A percentile compares a stretch with the other conserved stretches of the same genome.
Evolutionary conservation across 1,139 yeast genomes (phyloP).

Genomic region (Tardiomyces digboiensis): DNA sequence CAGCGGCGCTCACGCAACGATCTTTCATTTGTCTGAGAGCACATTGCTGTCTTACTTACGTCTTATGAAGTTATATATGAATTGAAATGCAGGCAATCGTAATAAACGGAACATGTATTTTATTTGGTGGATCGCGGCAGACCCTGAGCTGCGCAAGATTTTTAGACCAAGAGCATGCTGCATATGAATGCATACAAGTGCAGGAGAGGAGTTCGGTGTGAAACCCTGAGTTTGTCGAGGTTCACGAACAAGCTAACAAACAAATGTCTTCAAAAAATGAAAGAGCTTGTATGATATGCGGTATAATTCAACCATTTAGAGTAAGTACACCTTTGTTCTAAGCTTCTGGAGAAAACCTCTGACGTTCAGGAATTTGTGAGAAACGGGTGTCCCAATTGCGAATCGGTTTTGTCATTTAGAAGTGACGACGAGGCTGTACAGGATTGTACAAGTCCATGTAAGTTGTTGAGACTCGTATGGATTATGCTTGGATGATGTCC

Average conservation of each 20-base stretch:
- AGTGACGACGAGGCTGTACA: conserved; percentile 80
- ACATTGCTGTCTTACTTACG: too few relatives aligned
- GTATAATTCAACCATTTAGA: conserved; percentile 70
- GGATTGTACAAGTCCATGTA: conserved; percentile 86
- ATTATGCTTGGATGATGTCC: not conserved
- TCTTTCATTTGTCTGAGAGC: not conserved
- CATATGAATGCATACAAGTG: too few relatives aligned
- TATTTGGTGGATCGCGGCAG: too few relatives aligned
- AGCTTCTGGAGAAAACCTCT: not conserved
- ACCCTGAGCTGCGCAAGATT: too few relatives aligned
- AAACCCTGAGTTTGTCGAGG: not conserved
- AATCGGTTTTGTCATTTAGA: conserved; percentile 66
- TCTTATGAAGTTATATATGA: too few relatives aligned
- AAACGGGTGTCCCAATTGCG: conserved; percentile 97
- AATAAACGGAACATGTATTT: too few relatives aligned
- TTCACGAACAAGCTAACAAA: not conserved
- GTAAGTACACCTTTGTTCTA: conserved; percentile 22
- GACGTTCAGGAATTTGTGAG: conserved; percentile 51
- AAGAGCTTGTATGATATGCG: conserved; percentile 97
- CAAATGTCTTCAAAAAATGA: conserved; percentile 60
- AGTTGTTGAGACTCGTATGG: too few relatives aligned
- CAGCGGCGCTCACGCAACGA: not conserved
- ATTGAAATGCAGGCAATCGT: too few relatives aligned
- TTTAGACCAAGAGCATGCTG: too few relatives aligned
- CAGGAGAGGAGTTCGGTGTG: too few relatives aligned